Percentiles rank a stretch among this genome's conserved stretches.
These are phyloP conservation scores for Cyberlindnera euphorbiae DNA, from an alignment of 805 yeast genomes.

Conservation along the genomic window DNA sequence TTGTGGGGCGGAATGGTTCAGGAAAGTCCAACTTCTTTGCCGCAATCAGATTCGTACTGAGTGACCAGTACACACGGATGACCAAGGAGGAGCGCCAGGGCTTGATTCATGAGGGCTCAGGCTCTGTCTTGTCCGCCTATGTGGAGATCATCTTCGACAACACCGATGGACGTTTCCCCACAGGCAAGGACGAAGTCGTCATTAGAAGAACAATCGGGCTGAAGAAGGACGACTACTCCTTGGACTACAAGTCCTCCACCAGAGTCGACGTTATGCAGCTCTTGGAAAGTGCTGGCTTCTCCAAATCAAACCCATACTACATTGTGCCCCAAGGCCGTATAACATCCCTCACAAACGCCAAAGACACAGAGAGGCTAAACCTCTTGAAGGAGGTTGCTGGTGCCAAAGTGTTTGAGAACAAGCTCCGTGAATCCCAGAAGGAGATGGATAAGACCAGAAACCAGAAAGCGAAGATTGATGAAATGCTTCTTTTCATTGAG, in stretches of 20 bases:
- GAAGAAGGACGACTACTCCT: slow-evolving; percentile 84
- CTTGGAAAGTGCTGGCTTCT: slow-evolving; percentile 88
- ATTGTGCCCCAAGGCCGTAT: slow-evolving; percentile 97
- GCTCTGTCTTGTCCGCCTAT: slow-evolving; percentile 85
- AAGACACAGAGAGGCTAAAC: slow-evolving; percentile 73
- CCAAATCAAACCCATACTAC: slow-evolving; percentile 86
- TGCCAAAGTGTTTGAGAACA: slow-evolving; percentile 82
- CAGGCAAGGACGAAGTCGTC: slow-evolving; percentile 54
- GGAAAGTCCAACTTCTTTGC: slow-evolving; percentile 96
- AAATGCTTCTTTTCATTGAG: slow-evolving; percentile 64
- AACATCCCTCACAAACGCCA: slow-evolving; percentile 82
- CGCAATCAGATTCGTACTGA: slow-evolving; percentile 86
- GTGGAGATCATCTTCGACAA: slow-evolving; percentile 90
- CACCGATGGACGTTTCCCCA: slow-evolving; percentile 61
- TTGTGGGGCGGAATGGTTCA: slow-evolving; percentile 92
- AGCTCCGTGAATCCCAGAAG: slow-evolving; percentile 69
- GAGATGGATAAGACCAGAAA: slow-evolving; percentile 72
- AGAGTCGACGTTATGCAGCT: slow-evolving; percentile 76
- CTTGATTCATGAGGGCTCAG: slow-evolving; percentile 84
- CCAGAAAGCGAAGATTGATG: slow-evolving; percentile 69
- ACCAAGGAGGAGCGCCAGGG: slow-evolving; percentile 82
- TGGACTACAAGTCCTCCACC: slow-evolving; percentile 76
- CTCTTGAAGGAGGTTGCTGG: slow-evolving; percentile 92
- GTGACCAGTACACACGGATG: slow-evolving; percentile 86
- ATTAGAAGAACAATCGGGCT: slow-evolving; percentile 89